A percentile compares a stretch with the other conserved stretches of the same genome.
Conservation (phyloP, 2,329 filamentous ascomycete genomes). For the Xylaria sp. region DNA sequence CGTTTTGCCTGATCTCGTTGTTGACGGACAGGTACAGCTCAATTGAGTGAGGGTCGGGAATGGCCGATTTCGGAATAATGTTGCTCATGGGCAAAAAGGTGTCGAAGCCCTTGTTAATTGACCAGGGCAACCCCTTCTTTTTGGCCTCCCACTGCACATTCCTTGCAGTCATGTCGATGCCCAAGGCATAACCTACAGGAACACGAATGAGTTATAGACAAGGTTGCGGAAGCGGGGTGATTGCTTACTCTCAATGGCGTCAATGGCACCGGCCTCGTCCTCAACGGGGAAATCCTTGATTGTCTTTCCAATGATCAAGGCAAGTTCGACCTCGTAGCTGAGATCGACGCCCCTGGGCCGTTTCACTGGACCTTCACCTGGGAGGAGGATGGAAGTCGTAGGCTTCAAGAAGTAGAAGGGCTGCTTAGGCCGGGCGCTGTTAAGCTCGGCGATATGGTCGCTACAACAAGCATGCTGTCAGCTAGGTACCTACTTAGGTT, state of each 20-base stretch:
- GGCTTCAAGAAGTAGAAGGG: slow-evolving; percentile 99
- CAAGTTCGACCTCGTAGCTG: slow-evolving; percentile 96
- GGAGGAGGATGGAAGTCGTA: slow-evolving; percentile 83
- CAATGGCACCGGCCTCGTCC: slow-evolving; percentile 80
- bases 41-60: slow-evolving; percentile 88
- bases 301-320: slow-evolving; percentile 85
- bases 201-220: slow-evolving; percentile 20
- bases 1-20: slow-evolving; percentile 78
- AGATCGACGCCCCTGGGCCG: slow-evolving; percentile 84
- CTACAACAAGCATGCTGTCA: slow-evolving; percentile 56
- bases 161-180: slow-evolving; percentile 97
- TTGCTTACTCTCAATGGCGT: slow-evolving; percentile 79
- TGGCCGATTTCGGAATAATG: slow-evolving; percentile 80
- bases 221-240: not conserved
- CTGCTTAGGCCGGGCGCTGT: slow-evolving; percentile 87
- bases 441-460: slow-evolving; percentile 93
- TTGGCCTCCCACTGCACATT: slow-evolving; percentile 98
- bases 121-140: slow-evolving; percentile 95
- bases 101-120: slow-evolving; percentile 97
- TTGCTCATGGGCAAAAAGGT: slow-evolving; percentile 92
- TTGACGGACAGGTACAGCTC: slow-evolving; percentile 91
- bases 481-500: not conserved
- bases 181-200: slow-evolving; percentile 79
- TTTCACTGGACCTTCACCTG: slow-evolving; percentile 81
- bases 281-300: slow-evolving; percentile 78